phyloP scores from a whole-genome alignment of 1,284 basidiomycete genomes.

The Mycena sp. region DNA sequence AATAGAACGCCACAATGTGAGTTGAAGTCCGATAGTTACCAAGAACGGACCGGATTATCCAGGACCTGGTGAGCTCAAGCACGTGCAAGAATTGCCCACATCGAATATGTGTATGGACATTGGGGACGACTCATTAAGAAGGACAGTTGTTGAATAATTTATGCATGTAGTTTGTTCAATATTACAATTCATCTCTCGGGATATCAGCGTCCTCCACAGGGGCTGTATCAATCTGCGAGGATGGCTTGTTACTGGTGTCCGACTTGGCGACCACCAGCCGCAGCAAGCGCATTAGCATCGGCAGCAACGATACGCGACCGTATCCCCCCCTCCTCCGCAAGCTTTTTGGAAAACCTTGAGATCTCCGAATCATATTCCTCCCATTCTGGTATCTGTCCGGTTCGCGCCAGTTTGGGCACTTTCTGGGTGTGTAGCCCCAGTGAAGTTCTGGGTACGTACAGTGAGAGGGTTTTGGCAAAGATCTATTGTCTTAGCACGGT shows the following conservation, averaged over 20 bases:
- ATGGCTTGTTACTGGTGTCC: too few relatives aligned
- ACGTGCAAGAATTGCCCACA: too few relatives aligned
- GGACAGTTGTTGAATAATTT: too few relatives aligned
- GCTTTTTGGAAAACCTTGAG: conserved; percentile 72
- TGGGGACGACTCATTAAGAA: too few relatives aligned
- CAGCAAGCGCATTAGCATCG: conserved; percentile 79
- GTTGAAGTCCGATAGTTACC: too few relatives aligned
- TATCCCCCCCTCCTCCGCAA: conserved; percentile 75
- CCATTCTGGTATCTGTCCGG: conserved; percentile 97
- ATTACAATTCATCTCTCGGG: conserved; percentile 19
- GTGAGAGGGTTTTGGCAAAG: conserved; percentile 94
- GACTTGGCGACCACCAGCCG: neutral
- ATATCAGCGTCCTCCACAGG: neutral
- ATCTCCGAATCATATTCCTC: conserved; percentile 90
- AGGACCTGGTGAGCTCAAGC: too few relatives aligned
- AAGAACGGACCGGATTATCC: too few relatives aligned
- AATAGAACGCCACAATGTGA: too few relatives aligned
- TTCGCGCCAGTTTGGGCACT: conserved; percentile 94
- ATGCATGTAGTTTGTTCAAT: neutral
- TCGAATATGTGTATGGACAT: too few relatives aligned
- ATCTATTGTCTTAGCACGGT: conserved; percentile 90
- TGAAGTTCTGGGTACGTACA: conserved; percentile 53
- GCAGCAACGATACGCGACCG: conserved; percentile 71
- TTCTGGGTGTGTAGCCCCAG: conserved; percentile 61
- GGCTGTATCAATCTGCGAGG: neutral